These are phyloP conservation scores for Nicotiana benthamiana DNA, from an alignment of 257 asterid genomes.

Conservation along the genomic window DNA sequence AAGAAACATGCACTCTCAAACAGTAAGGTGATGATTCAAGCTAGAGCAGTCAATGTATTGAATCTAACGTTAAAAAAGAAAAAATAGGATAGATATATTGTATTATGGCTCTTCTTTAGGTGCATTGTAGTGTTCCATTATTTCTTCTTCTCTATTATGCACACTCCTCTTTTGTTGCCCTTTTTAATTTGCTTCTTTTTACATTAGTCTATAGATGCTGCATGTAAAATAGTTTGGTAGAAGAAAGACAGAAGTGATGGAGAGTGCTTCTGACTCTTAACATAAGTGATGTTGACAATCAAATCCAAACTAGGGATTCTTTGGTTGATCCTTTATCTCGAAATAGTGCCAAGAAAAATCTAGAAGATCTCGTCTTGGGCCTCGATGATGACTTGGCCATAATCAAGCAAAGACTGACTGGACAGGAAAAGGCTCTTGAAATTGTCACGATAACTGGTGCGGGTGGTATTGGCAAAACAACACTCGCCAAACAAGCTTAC, in stretches of 20 bases:
- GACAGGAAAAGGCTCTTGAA: background rate
- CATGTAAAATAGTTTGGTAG: background rate
- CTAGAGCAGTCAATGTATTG: too few species aligned
- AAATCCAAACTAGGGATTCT: background rate
- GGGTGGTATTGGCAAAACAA: conserved; percentile 17
- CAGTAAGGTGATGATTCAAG: too few species aligned
- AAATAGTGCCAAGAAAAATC: background rate
- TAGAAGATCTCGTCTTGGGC: conserved; percentile 1
- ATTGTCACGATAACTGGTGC: conserved; percentile 11
- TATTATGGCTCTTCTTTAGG: too few species aligned
- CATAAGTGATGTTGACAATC: background rate
- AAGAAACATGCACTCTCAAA: too few species aligned
- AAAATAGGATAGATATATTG: too few species aligned
- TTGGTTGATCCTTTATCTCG: background rate
- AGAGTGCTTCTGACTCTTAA: background rate
- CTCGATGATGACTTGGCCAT: background rate
- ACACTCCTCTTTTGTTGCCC: too few species aligned
- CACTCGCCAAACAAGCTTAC: conserved; percentile 10
- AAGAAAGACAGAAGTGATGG: background rate
- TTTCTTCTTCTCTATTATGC: too few species aligned
- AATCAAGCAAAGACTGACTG: background rate
- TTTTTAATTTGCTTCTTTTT: too few species aligned
- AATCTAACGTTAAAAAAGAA: too few species aligned
- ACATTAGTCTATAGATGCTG: too few species aligned
- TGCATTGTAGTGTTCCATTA: too few species aligned